Percentiles rank a stretch among this genome's conserved stretches.
phyloP scores from a whole-genome alignment of 2,329 filamentous ascomycete genomes.

The Aspergillus fumigatus region DNA sequence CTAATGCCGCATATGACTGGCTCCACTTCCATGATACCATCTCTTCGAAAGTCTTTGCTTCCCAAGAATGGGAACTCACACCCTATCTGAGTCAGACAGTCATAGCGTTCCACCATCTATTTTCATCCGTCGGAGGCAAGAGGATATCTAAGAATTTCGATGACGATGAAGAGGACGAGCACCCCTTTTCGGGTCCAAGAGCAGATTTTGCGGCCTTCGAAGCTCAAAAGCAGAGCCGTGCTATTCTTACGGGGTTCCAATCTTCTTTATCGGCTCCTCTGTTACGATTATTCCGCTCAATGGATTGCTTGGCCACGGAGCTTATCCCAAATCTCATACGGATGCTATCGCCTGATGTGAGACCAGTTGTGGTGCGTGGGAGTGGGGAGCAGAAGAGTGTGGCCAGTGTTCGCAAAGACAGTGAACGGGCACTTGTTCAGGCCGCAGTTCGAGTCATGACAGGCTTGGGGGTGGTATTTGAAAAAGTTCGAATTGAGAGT shows the following conservation, averaged over 20 bases:
- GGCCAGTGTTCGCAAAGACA: conserved; percentile 83
- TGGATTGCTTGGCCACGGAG: conserved; percentile 72
- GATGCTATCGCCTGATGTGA: conserved; percentile 83
- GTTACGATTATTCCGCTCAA: conserved; percentile 71
- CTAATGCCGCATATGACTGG: conserved; percentile 86
- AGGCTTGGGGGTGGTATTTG: conserved; percentile 76
- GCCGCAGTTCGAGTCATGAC: conserved; percentile 76
- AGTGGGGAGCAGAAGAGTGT: conserved; percentile 61
- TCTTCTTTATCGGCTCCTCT: conserved; percentile 66
- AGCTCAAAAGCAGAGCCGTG: conserved; percentile 70
- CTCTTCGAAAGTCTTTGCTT: conserved; percentile 71
- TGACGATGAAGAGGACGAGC: conserved; percentile 47
- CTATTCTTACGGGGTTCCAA: conserved; percentile 69
- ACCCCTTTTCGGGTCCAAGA: conserved; percentile 75
- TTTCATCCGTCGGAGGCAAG: conserved; percentile 65
- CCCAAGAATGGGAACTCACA: conserved; percentile 87
- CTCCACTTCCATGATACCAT: conserved; percentile 86
- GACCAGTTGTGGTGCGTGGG: conserved; percentile 78
- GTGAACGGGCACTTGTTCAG: conserved; percentile 74
- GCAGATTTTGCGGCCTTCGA: conserved; percentile 81
- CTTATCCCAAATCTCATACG: conserved; percentile 79
- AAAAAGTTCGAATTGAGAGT: conserved; percentile 72
- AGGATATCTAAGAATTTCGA: conserved; percentile 36
- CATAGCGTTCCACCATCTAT: conserved; percentile 86
- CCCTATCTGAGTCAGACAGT: conserved; percentile 83